Percentiles rank a stretch among this genome's conserved stretches.
Conservation (phyloP, 1,284 basidiomycete genomes). For the Austropuccinia psidii region DNA sequence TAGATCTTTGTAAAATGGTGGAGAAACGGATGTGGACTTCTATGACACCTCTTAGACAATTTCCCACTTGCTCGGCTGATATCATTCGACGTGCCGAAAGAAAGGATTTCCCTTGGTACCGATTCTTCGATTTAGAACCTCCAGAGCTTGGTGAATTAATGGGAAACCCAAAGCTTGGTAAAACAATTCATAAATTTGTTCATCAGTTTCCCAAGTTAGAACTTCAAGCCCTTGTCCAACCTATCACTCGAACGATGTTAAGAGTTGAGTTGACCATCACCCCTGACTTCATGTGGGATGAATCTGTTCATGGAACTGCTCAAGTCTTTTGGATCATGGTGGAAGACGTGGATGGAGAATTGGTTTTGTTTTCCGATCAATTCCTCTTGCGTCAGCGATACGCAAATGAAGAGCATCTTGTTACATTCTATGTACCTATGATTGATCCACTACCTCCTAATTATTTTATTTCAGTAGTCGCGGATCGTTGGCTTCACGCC, state of each 20-base stretch:
- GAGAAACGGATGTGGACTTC: constrained; percentile 71
- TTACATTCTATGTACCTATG: constrained; percentile 91
- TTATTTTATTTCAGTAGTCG: constrained; percentile 91
- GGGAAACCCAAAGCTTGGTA: constrained; percentile 68
- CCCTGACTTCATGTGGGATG: constrained; percentile 96
- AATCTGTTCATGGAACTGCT: constrained; percentile 77
- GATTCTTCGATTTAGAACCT: constrained; percentile 76
- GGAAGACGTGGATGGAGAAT: constrained; percentile 94
- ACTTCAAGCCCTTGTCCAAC: constrained; percentile 86
- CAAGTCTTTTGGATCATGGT: constrained; percentile 89
- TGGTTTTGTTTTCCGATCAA: constrained; percentile 85
- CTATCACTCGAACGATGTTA: constrained; percentile 78
- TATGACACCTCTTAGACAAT: constrained; percentile 95
- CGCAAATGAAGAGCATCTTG: constrained; percentile 61
- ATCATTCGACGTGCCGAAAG: constrained; percentile 88
- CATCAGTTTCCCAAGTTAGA: constrained; percentile 94
- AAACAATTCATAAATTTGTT: constrained; percentile 85
- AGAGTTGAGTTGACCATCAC: constrained; percentile 82
- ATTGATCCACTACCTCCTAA: constrained; percentile 95
- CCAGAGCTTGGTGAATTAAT: constrained; percentile 89
- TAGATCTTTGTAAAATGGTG: constrained; percentile 95
- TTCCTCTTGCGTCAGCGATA: constrained; percentile 88
- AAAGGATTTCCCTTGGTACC: constrained; percentile 97
- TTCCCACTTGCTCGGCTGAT: constrained; percentile 69
- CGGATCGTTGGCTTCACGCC: constrained; percentile 90